phyloP scores from a whole-genome alignment of 257 asterid species.

The Eustoma russellianum region DNA sequence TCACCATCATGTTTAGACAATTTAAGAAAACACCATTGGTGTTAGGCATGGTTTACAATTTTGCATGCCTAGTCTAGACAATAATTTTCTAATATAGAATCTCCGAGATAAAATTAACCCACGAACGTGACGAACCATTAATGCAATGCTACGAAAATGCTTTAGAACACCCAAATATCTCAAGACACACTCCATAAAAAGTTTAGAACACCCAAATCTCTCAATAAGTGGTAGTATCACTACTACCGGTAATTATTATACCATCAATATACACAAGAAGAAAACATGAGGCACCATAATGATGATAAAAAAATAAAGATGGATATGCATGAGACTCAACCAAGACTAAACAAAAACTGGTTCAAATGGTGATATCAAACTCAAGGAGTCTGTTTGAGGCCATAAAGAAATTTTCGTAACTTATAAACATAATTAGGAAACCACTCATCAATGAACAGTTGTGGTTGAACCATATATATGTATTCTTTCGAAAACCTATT shows the following conservation, averaged over 20 bases:
- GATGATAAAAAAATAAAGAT: not conserved
- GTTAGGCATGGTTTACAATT: not conserved
- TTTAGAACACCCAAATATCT: not conserved
- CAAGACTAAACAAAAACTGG: not conserved
- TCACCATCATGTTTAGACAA: too few relatives aligned
- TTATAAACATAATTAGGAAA: not conserved
- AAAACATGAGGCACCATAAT: not conserved
- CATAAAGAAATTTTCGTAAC: too few relatives aligned
- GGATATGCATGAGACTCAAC: not conserved
- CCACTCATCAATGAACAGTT: not conserved
- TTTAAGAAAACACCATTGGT: not conserved
- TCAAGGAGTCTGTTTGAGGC: too few relatives aligned
- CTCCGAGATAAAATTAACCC: not conserved
- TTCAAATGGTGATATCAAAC: too few relatives aligned
- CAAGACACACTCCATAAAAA: not conserved
- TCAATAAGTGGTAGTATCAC: not conserved
- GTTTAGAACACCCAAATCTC: not conserved
- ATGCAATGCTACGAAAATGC: not conserved
- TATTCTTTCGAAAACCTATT: not conserved
- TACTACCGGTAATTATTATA: not conserved
- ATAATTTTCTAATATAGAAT: not conserved
- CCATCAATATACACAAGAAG: not conserved
- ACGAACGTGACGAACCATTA: not conserved
- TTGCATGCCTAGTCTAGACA: not conserved
- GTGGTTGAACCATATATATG: conserved; percentile 1